Conservation (phyloP, 257 asterid species). For the Forsythia viridissima region DNA sequence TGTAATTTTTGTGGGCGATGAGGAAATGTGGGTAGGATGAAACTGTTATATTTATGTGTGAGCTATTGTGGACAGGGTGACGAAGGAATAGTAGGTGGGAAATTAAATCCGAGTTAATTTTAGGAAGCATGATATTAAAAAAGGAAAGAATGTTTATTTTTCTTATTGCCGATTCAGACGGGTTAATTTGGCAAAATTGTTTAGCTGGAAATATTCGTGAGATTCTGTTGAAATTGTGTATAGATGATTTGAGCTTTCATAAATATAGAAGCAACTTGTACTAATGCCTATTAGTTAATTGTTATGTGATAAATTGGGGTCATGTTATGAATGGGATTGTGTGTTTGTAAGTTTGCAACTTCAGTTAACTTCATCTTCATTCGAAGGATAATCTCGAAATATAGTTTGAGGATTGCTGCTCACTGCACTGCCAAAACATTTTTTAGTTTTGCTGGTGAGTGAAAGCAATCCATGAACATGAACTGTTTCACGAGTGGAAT, state of each 20-base stretch:
- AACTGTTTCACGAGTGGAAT: background rate
- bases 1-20: conserved; percentile 10
- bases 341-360: background rate
- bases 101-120: conserved; percentile 4
- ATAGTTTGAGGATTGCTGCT: background rate
- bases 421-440: background rate
- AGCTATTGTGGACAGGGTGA: conserved; percentile 1
- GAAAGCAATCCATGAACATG: background rate
- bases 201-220: conserved; percentile 3
- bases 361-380: background rate
- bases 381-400: background rate
- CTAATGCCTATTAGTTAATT: background rate
- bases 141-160: background rate
- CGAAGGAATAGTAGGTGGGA: background rate
- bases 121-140: background rate
- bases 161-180: background rate
- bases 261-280: background rate
- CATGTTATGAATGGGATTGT: background rate
- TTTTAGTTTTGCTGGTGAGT: background rate
- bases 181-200: background rate
- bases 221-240: conserved; percentile 2
- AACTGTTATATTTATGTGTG: conserved; percentile 4
- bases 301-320: background rate
- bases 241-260: background rate
- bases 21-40: conserved; percentile 20